Percentiles rank a stretch among this genome's conserved stretches.
These are phyloP conservation scores for Gossypium davidsonii DNA, from an alignment of 441 rosid species.

Conservation along the genomic window DNA sequence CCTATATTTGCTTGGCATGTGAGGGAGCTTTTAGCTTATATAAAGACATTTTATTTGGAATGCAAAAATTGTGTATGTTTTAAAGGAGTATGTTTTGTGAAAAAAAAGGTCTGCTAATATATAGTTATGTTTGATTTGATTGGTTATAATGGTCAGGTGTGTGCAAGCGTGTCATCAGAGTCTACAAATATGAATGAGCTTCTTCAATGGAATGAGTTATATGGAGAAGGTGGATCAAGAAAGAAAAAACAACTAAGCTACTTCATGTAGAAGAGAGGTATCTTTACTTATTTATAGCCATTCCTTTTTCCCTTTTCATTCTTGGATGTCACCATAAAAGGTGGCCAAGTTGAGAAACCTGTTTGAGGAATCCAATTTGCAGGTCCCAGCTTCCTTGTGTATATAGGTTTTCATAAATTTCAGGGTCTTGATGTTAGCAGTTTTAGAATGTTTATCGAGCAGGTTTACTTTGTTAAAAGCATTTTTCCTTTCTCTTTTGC, in stretches of 20 bases:
- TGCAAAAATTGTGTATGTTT: background rate
- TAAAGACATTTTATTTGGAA: too few species aligned
- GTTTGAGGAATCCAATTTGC: constrained; percentile 21
- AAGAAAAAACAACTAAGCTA: constrained; percentile 84
- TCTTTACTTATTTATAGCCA: constrained; percentile 35
- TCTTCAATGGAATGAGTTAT: constrained; percentile 90
- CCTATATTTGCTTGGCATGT: too few species aligned
- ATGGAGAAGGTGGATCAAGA: constrained; percentile 98
- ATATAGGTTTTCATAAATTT: constrained; percentile 22
- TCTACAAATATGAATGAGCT: constrained; percentile 89
- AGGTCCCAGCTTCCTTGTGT: constrained; percentile 27
- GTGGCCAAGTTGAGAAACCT: constrained; percentile 18
- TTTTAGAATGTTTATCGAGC: constrained; percentile 9
- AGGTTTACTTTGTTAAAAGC: constrained; percentile 12
- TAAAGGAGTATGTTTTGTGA: background rate
- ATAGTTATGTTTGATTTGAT: background rate
- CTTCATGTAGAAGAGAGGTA: constrained; percentile 66
- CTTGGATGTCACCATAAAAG: constrained; percentile 13
- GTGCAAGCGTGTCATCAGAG: constrained; percentile 94
- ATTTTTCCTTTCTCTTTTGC: background rate
- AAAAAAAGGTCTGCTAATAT: background rate
- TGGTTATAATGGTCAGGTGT: constrained; percentile 47
- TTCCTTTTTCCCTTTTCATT: constrained; percentile 20
- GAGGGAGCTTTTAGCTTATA: too few species aligned
- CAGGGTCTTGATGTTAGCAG: constrained; percentile 10